These are phyloP conservation scores for Lagerstroemia speciosa DNA, from an alignment of 345 rosid genomes.

Conservation along the genomic window DNA sequence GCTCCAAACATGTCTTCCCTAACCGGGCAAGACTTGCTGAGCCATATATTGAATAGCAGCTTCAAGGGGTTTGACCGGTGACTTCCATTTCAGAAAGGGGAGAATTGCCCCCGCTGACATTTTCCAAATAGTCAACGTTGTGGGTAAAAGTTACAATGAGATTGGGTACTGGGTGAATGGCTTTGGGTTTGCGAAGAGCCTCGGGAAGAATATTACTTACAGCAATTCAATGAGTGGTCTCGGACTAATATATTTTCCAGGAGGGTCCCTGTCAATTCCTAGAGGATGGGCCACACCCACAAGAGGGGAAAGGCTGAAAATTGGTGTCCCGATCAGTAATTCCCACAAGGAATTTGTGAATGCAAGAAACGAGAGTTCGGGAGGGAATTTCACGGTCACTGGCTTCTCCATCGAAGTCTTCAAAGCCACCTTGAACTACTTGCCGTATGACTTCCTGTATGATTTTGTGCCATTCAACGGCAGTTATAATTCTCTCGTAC, in stretches of 20 bases:
- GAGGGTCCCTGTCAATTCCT: conserved; percentile 13
- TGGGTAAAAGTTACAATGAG: conserved; percentile 16
- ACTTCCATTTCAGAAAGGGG: conserved; percentile 2
- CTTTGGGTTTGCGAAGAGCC: conserved; percentile 11
- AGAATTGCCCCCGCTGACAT: background rate
- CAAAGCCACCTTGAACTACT: conserved; percentile 2
- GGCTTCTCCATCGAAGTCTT: conserved; percentile 18
- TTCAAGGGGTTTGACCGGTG: conserved; percentile 21
- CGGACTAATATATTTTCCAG: conserved; percentile 21
- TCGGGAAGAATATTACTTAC: background rate
- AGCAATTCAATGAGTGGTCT: conserved; percentile 12
- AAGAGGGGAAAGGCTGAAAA: conserved; percentile 4
- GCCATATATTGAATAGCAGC: background rate
- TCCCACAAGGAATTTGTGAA: conserved; percentile 12
- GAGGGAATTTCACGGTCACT: conserved; percentile 3
- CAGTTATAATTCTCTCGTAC: conserved; percentile 9
- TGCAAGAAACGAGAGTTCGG: background rate
- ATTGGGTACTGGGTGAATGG: conserved; percentile 18
- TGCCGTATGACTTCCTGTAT: conserved; percentile 12
- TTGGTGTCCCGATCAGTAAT: conserved; percentile 14
- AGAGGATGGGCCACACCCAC: conserved; percentile 15
- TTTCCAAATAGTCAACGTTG: conserved; percentile 16
- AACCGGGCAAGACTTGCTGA: background rate
- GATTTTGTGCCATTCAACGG: conserved; percentile 10
- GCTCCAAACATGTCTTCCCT: background rate